Evolutionary conservation across 441 rosid genomes (phyloP), one percentile per base, ranked within the genome.

Genomic region (Gossypium aridum): DNA sequence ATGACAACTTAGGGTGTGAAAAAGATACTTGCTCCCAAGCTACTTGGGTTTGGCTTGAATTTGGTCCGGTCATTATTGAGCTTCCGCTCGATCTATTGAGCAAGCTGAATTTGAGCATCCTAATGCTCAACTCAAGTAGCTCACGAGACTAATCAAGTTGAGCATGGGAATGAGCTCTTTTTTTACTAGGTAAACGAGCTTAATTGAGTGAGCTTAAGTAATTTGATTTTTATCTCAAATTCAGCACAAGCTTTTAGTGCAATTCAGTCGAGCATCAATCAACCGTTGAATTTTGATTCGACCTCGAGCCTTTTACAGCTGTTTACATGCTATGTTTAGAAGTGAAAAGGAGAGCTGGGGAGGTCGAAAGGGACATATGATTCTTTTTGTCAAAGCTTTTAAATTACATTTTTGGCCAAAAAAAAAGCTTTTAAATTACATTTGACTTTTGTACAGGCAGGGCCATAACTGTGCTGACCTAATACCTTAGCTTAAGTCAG

Each of bases 301-400:
- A 56, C 1, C 61, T 56, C 23, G 13, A 56, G 60, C 61, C 22
- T 19, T 12, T 56, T 56, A 20, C 25, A 56, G 14, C 13, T 63
- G 13, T 39, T 26, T 71, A 56, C 28, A 13, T 51, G 39, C 61
- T 51, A 14, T 26, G 7, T 7, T 73, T 72, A 75, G 0, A 67
- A 47, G 71, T 47, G 56, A 22, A 57, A 26, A 31, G 37, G 37
- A 5, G 0, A 5, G 37, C 37, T 31, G 37, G 7, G 37, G 37
- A 14, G 31, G 14, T 28, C 7, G 59, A 68, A 49, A 68, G 25
- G 26, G 77, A 67, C 53, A 28, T 28, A 67, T 13, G 19, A 17
- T 62, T 68, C 64, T 55, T 70, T 79, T 77, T 77, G 76, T 84
- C 85, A 79, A 73, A 79, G 62, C 78, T 75, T 67, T 71, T 61